phyloP scores from a whole-genome alignment of 2,329 filamentous ascomycete genomes.

The Moelleriella libera region DNA sequence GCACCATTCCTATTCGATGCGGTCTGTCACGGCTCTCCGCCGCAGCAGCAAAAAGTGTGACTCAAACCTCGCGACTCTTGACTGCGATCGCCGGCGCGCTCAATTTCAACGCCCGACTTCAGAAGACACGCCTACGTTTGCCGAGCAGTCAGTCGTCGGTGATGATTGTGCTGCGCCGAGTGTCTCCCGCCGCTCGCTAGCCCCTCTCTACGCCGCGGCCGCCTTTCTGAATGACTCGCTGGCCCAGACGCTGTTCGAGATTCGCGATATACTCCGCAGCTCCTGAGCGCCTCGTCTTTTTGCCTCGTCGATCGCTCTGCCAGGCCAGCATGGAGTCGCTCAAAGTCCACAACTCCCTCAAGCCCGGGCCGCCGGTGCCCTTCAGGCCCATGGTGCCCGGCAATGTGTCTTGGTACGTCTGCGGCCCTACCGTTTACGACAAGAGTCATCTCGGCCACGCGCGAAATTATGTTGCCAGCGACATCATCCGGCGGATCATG shows the following conservation, averaged over 20 bases:
- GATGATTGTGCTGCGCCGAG: constrained; percentile 8
- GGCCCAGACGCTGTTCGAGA: constrained; percentile 16
- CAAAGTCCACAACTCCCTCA: constrained; percentile 70
- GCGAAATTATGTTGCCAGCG: constrained; percentile 80
- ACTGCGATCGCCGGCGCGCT: neutral
- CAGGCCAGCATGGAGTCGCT: constrained; percentile 38
- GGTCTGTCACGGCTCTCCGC: too few species aligned
- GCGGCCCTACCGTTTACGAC: constrained; percentile 77
- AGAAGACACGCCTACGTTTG: neutral
- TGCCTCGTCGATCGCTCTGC: constrained; percentile 18
- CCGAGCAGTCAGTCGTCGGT: neutral
- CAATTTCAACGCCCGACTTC: too few species aligned
- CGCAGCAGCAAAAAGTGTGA: neutral
- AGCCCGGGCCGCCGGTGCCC: constrained; percentile 53
- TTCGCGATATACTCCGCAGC: constrained; percentile 12
- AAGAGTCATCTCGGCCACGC: constrained; percentile 73
- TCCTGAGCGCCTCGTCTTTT: constrained; percentile 12
- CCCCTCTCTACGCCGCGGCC: neutral
- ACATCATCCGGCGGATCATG: constrained; percentile 74
- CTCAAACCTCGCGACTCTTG: neutral
- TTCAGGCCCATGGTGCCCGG: constrained; percentile 60
- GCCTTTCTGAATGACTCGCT: constrained; percentile 20
- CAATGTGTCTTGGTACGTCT: constrained; percentile 76
- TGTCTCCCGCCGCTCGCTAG: constrained; percentile 4
- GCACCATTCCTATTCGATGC: too few species aligned